These are phyloP conservation scores for Hymenoscyphus fraxineus DNA, from an alignment of 2,329 filamentous ascomycete genomes.

Conservation along the genomic window DNA sequence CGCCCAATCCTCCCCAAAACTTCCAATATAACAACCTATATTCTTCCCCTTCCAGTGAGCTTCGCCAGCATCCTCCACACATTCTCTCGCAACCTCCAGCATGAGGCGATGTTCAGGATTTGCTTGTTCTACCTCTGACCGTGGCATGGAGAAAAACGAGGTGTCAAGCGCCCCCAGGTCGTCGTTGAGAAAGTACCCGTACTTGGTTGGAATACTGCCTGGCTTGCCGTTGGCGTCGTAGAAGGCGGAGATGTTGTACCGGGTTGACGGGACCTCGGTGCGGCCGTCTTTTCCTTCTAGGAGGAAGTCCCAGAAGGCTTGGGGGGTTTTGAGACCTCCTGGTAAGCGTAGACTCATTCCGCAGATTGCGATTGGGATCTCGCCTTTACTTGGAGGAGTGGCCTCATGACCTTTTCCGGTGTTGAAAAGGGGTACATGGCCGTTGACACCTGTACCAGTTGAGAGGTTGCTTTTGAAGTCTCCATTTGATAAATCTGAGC, in stretches of 20 bases:
- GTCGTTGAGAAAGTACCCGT: conserved; percentile 31
- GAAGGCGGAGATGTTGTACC: conserved; percentile 32
- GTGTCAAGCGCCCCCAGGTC: conserved; percentile 32
- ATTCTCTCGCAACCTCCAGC: conserved; percentile 28
- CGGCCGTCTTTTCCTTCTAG: conserved; percentile 28
- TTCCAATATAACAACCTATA: conserved; percentile 31
- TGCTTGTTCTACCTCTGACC: conserved; percentile 23
- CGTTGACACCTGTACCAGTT: background rate
- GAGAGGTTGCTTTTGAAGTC: no score
- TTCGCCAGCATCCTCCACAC: conserved; percentile 25
- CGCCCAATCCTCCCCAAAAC: conserved; percentile 16
- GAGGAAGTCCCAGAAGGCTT: conserved; percentile 34
- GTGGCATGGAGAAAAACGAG: conserved; percentile 34
- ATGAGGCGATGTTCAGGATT: conserved; percentile 29
- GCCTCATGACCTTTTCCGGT: background rate
- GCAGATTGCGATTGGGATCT: conserved; percentile 33
- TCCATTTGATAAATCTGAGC: no score
- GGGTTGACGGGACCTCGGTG: conserved; percentile 29
- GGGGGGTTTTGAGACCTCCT: conserved; percentile 28
- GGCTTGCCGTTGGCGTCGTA: conserved; percentile 18
- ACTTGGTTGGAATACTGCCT: conserved; percentile 17
- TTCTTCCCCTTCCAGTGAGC: conserved; percentile 20
- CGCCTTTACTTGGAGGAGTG: background rate
- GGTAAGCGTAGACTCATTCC: conserved; percentile 36
- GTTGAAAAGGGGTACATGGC: background rate